Conservation (phyloP, 2,329 filamentous ascomycete species). For the Aspergillus vadensis region DNA sequence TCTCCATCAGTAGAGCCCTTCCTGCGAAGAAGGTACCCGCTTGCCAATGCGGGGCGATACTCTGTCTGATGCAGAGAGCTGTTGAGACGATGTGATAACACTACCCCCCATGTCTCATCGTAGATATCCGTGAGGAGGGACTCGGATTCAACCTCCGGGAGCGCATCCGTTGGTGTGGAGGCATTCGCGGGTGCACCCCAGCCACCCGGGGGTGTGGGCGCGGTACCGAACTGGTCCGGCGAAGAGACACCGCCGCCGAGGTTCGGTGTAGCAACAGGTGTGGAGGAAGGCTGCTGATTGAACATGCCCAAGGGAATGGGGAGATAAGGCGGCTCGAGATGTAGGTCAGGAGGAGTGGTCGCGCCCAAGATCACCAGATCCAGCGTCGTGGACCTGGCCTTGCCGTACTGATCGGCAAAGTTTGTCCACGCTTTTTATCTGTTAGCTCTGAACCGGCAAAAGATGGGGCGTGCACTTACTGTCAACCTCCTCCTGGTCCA, state of each 20-base stretch:
- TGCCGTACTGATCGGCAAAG: slow-evolving; percentile 43
- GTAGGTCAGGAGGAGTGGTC: slow-evolving; percentile 39
- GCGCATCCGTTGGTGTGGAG: slow-evolving; percentile 36
- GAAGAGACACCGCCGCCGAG: slow-evolving; percentile 38
- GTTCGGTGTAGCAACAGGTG: slow-evolving; percentile 43
- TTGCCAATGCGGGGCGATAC: slow-evolving; percentile 47
- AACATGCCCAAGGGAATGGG: slow-evolving; percentile 37
- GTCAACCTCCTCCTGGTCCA: slow-evolving; percentile 55
- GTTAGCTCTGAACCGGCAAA: slow-evolving; percentile 21
- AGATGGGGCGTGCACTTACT: slow-evolving; percentile 33
- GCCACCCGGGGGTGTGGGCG: slow-evolving; percentile 39
- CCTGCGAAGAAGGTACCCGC: slow-evolving; percentile 51
- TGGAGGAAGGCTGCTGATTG: slow-evolving; percentile 37
- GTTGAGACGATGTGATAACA: slow-evolving; percentile 54
- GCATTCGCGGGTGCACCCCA: slow-evolving; percentile 41
- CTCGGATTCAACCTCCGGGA: slow-evolving; percentile 54
- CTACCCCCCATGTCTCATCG: slow-evolving; percentile 62
- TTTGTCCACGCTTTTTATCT: slow-evolving; percentile 38
- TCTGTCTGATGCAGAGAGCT: slow-evolving; percentile 45
- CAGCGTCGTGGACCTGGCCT: slow-evolving; percentile 33
- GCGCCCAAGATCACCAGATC: slow-evolving; percentile 42
- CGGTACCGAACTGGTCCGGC: slow-evolving; percentile 46
- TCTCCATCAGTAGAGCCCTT: slow-evolving; percentile 45
- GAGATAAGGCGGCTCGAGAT: slow-evolving; percentile 36
- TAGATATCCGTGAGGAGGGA: slow-evolving; percentile 58